Percentiles rank a stretch among this genome's conserved stretches.
These are phyloP conservation scores for Pseudogymnoascus sp. DNA, from an alignment of 2,329 filamentous ascomycete species.

Conservation along the genomic window DNA sequence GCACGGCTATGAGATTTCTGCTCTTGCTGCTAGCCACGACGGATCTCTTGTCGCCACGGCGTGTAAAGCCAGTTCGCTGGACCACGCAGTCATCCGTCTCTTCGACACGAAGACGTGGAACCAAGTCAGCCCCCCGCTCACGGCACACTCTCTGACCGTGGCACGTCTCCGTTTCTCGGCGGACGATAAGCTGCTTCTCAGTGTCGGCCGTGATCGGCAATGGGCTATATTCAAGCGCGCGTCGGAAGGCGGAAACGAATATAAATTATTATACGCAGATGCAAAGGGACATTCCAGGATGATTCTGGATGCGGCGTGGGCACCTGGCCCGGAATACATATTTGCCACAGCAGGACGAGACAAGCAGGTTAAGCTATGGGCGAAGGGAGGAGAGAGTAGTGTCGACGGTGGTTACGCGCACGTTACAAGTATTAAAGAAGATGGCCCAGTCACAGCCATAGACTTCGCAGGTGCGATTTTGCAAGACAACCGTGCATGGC, in stretches of 20 bases:
- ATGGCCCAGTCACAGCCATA: constrained; percentile 60
- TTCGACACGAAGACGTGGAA: constrained; percentile 86
- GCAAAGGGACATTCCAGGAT: constrained; percentile 84
- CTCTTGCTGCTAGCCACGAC: constrained; percentile 69
- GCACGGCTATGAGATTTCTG: constrained; percentile 93
- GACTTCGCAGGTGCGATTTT: constrained; percentile 46
- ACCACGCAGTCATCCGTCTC: constrained; percentile 87
- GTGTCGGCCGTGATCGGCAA: constrained; percentile 83
- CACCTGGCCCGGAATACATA: constrained; percentile 37
- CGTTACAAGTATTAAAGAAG: constrained; percentile 41
- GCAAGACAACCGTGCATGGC: constrained; percentile 27
- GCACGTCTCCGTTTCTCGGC: constrained; percentile 72
- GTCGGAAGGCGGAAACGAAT: constrained; percentile 33
- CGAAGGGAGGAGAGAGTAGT: constrained; percentile 12
- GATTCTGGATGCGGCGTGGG: constrained; percentile 86
- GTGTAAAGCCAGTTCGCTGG: constrained; percentile 83
- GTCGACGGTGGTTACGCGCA: constrained; percentile 22
- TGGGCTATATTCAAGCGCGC: constrained; percentile 72
- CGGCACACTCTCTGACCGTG: constrained; percentile 80
- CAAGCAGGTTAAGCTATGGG: constrained; percentile 72
- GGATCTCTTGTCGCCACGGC: constrained; percentile 76
- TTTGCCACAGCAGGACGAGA: constrained; percentile 91
- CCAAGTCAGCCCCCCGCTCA: constrained; percentile 72
- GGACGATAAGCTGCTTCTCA: constrained; percentile 68
- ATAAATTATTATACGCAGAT: constrained; percentile 54